Evolutionary conservation across 768 basidiomycete genomes (phyloP), one percentile per base, ranked within the genome.

Genomic region (Cyclocybe aegerita): DNA sequence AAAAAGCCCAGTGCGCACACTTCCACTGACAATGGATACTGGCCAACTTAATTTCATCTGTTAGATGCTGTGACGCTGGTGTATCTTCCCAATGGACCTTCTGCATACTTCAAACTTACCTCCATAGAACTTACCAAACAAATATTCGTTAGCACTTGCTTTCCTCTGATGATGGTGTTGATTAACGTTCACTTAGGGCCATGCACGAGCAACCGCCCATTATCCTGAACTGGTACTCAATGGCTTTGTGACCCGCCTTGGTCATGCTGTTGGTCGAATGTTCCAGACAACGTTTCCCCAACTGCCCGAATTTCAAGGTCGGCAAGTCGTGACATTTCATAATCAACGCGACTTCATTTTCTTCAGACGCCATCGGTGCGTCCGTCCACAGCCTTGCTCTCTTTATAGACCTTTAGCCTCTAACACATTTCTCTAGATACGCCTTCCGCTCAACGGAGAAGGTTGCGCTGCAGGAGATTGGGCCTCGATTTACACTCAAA

Each of bases 331-430:
- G 9, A 97, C 96, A 2, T 75, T 98, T 14, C 97, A 98, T 64
- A 98, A 98, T 63, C 94, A 97, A 66, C 83, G 97, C 41, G 97
- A 99, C 72, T 99, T 98, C 70, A 71, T 99, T 50, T 99, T 99
- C 74, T 96, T 99, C 75, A 76, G 97, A 55, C 78, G 97, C 50
- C 97, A 98, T 75, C 82, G 97, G 86, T 96, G 52, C 46, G 81
- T 63, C 31, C 3, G 16, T 44, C 16, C 23, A 23, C 23, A 5
- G 23, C 23, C 23, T 2, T 39, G 29, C 39, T 17, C 12, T 6
- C 44, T 55, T 55, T 50, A 51, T 53, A 6, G 46, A 53, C 30
- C 23, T 35, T 32, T 6, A 45, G 40, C 7, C 41, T 50, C 29
- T 29, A 48, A 46, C 4, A 44, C 32, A n/a, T n/a, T 40, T 15